Evolutionary conservation across 2,329 filamentous ascomycete species (phyloP), one percentile per base, ranked within the genome.

Genomic region (Ramichloridium luteum): DNA sequence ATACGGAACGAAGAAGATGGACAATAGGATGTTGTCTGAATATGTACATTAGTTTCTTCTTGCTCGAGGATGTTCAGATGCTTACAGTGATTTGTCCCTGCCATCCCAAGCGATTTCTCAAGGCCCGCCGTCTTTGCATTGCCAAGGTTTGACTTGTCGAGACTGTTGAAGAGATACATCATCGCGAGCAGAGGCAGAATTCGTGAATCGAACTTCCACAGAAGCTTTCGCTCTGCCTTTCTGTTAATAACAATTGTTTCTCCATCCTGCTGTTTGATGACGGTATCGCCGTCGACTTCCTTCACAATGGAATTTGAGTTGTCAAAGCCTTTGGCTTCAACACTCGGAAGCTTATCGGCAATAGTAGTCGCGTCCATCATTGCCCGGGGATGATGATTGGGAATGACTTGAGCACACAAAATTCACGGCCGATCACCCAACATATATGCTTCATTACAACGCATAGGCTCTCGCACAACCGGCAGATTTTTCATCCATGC

Each of bases 1-100:
- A 50, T 79, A 83, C 0, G 79, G 79, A 5, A 84, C 64, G 54
- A 80, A 85, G 62, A 85, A 85, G 41, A 85, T 74, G 31, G 66
- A 68, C 20, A 83, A 55, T 28, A 82, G 67, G 16, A 74, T 65
- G 49, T 81, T 82, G 58, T 83, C 37, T 39, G 13, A 5, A 8
- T 18, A 23, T 23, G 20, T 23, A 23, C 20, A n/a, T 23, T 9
- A 9, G 9, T 9, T 23, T n/a, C n/a, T 13, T 16, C 6, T 13
- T 13, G 3, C n/a, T 30, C n/a, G 6, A 13, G 16, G 18, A 5
- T 22, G 12, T n/a, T n/a, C n/a, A n/a, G n/a, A n/a, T n/a, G n/a
- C 5, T 5, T 13, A 5, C 37, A 51, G 18, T 49, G 81, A 67
- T 40, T 73, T 66, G 46, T 51, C 1, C 57, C 53, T 26, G 64